Evolutionary conservation across 306 rosid genomes (phyloP).

Genomic region (Quillaja saponaria): DNA sequence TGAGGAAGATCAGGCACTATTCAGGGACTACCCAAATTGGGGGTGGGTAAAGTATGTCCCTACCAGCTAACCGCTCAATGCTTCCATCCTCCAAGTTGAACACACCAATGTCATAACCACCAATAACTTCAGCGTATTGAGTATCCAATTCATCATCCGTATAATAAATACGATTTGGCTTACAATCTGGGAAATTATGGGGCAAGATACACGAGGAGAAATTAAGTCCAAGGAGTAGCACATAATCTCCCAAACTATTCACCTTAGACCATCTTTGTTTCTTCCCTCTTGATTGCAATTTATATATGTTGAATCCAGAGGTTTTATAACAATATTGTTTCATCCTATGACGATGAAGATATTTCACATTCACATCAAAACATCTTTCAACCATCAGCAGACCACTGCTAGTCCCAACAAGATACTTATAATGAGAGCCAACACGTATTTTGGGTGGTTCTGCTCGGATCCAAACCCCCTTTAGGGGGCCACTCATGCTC

Average conservation of each 20-base stretch:
- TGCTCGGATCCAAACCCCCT: no score
- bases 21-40: not conserved
- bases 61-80: not conserved
- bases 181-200: not conserved
- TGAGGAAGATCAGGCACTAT: no score
- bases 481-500: no score
- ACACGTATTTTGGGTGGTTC: no score
- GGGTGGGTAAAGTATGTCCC: not conserved
- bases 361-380: not conserved
- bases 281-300: not conserved
- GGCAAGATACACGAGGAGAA: not conserved
- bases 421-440: not conserved
- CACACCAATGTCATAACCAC: constrained; percentile 1
- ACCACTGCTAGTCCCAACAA: not conserved
- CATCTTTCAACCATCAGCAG: not conserved
- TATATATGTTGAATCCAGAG: not conserved
- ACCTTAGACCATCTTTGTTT: not conserved
- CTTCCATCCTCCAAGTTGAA: not conserved
- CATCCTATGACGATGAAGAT: not conserved
- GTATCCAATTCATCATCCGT: not conserved
- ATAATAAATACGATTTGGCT: not conserved
- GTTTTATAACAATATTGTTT: not conserved
- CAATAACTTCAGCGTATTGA: not conserved
- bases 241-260: not conserved
- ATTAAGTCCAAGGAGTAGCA: constrained; percentile 3